Evolutionary conservation across 2,329 filamentous ascomycete species (phyloP), one percentile per base, ranked within the genome.

Genomic region (Bipolaris zeicola): DNA sequence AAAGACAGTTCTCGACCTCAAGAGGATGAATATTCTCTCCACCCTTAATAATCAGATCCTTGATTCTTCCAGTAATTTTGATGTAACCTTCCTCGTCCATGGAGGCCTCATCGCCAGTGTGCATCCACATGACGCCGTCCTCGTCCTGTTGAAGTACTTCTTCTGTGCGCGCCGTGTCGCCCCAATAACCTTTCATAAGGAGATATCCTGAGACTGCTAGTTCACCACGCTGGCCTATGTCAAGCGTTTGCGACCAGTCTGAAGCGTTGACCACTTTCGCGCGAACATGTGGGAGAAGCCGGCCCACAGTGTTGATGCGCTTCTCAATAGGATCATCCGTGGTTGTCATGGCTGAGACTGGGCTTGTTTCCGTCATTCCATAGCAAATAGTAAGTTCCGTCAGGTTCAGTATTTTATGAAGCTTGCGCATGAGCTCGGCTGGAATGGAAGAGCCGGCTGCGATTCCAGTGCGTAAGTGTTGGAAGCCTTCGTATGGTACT

Each of bases 11-110:
- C 75, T 99, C 95, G 3, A 98, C 83, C 75, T 98, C 95, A 5
- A 96, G 81, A 0, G 95, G 95, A 74, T 96, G 91, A 53, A 97
- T 96, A 73, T 99, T 99, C 75, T 98, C 95, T 22, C 95, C 95
- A 26, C 91, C 94, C 24, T 92, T 86, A 72, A 98, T 98, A 67
- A 99, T 97, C 52, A 98, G 78, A 73, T 99, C 95, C 77, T 98
- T 98, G 71, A 96, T 94, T 14, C 93, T 83, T 3, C 93, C 92
- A 0, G 92, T 97, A 70, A 98, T 96, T 65, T 85, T 85, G 2
- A 97, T 85, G 72, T 92, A 98, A 2, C 94, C 95, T 26, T 92
- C 83, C 4, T 77, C 81, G 59, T 96, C 91, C 85, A 98, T 96
- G 50, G 81, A 79, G 1, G 92, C 95, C 79, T 98, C 94, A 70